These are phyloP conservation scores for Gamarada debralockiae DNA, from an alignment of 495 filamentous ascomycete species.

Conservation along the genomic window DNA sequence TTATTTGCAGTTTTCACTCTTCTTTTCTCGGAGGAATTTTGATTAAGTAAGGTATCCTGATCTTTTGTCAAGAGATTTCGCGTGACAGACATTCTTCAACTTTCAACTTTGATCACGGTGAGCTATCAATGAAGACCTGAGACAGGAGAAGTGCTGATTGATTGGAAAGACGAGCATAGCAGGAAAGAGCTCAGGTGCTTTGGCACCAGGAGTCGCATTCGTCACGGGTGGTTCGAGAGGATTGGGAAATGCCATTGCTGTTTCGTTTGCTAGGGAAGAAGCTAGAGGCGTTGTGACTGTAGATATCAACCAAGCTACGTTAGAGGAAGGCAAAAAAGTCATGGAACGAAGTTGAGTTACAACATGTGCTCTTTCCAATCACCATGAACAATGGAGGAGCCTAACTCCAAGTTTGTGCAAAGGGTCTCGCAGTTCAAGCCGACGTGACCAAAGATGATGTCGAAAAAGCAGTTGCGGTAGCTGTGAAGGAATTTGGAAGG, in stretches of 20 bases:
- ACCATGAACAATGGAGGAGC: neutral
- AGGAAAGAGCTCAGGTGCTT: neutral
- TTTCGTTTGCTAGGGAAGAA: constrained; percentile 8
- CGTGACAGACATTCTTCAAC: no score
- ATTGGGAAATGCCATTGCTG: constrained; percentile 9
- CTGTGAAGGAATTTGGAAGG: constrained; percentile 26
- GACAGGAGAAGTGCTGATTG: no score
- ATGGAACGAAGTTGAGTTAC: constrained; percentile 2
- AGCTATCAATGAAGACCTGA: neutral
- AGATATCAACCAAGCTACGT: constrained; percentile 5
- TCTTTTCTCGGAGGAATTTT: no score
- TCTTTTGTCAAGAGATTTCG: no score
- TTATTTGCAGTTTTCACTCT: no score
- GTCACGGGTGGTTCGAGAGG: constrained; percentile 12
- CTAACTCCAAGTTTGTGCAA: neutral
- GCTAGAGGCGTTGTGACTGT: constrained; percentile 12
- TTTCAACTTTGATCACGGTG: no score
- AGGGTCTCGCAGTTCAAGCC: constrained; percentile 25
- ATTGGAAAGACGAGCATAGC: neutral
- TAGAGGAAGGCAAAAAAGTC: constrained; percentile 9
- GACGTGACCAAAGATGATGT: constrained; percentile 34
- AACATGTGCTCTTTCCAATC: neutral
- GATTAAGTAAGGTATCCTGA: no score
- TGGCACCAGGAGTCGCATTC: constrained; percentile 8
- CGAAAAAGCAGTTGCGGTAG: constrained; percentile 22